phyloP scores from a whole-genome alignment of 768 basidiomycete species.

The Phylloporus sp. region DNA sequence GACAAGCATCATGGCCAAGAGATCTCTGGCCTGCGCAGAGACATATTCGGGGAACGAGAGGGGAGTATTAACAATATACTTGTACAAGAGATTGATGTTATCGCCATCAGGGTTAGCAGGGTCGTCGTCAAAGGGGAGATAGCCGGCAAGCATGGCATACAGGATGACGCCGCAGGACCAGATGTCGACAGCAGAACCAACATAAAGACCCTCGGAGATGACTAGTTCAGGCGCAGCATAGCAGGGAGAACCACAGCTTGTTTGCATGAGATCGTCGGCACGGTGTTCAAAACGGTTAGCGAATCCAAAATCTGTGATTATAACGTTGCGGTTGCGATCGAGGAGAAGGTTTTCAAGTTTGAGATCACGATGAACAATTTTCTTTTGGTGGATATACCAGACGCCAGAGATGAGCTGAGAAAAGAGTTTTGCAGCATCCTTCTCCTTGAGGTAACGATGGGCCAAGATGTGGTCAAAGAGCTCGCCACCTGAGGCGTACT shows the following conservation, averaged over 20 bases:
- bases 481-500: conserved; percentile 97
- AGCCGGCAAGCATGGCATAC: conserved; percentile 95
- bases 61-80: conserved; percentile 96
- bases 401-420: conserved; percentile 98
- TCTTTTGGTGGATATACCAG: conserved; percentile 98
- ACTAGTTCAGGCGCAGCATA: conserved; percentile 98
- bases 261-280: conserved; percentile 95
- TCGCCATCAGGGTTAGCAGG: conserved; percentile 98
- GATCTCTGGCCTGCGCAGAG: conserved; percentile 73
- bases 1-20: conserved; percentile 89
- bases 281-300: conserved; percentile 96
- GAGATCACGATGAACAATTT: conserved; percentile 98
- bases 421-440: conserved; percentile 92
- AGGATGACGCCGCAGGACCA: conserved; percentile 96
- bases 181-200: conserved; percentile 96
- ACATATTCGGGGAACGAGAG: conserved; percentile 97
- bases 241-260: conserved; percentile 94
- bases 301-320: conserved; percentile 99
- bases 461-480: conserved; percentile 98
- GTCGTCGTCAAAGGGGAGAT: conserved; percentile 99
- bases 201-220: conserved; percentile 94
- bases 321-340: conserved; percentile 95
- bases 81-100: conserved; percentile 98
- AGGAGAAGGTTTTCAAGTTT: conserved; percentile 98
- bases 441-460: conserved; percentile 92